A percentile compares a stretch with the other conserved stretches of the same genome.
Evolutionary conservation across 2,329 filamentous ascomycete genomes (phyloP).

Genomic region (Xylariaceae sp.): DNA sequence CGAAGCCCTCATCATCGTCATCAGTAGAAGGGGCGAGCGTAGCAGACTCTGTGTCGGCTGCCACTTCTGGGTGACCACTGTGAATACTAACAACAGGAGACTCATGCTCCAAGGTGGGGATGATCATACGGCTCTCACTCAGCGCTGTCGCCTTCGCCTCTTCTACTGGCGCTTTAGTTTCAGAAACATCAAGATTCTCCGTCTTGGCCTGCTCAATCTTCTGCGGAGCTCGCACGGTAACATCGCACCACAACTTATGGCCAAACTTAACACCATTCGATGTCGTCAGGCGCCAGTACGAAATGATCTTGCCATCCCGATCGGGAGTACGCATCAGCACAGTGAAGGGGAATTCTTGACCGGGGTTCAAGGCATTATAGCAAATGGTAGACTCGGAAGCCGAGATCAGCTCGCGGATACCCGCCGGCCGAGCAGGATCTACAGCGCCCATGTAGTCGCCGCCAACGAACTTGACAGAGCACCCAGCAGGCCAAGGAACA

Average conservation of each 20-base stretch:
- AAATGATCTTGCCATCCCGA: constrained; percentile 74
- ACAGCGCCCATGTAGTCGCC: constrained; percentile 96
- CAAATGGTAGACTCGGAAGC: constrained; percentile 80
- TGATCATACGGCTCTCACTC: constrained; percentile 73
- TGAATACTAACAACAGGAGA: constrained; percentile 79
- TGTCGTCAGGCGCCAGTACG: constrained; percentile 92
- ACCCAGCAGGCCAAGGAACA: constrained; percentile 77
- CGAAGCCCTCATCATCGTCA: constrained; percentile 46
- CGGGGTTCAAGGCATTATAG: constrained; percentile 62
- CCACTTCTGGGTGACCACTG: constrained; percentile 53
- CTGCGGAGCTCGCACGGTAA: constrained; percentile 58
- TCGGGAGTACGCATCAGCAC: constrained; percentile 76
- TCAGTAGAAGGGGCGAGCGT: constrained; percentile 31
- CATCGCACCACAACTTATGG: constrained; percentile 91
- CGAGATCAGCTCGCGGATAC: constrained; percentile 66
- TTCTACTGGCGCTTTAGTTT: constrained; percentile 9
- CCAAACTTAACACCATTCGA: constrained; percentile 78
- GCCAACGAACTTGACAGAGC: constrained; percentile 83
- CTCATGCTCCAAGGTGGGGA: constrained; percentile 93
- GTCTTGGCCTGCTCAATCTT: constrained; percentile 7
- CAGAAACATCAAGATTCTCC: constrained; percentile 10
- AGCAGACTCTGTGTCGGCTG: constrained; percentile 39
- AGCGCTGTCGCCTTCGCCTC: constrained; percentile 18
- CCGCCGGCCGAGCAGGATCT: constrained; percentile 73
- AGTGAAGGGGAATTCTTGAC: constrained; percentile 73